phyloP scores from a whole-genome alignment of 139 green algal genomes.

The Deuterostichococcus epilithicus region DNA sequence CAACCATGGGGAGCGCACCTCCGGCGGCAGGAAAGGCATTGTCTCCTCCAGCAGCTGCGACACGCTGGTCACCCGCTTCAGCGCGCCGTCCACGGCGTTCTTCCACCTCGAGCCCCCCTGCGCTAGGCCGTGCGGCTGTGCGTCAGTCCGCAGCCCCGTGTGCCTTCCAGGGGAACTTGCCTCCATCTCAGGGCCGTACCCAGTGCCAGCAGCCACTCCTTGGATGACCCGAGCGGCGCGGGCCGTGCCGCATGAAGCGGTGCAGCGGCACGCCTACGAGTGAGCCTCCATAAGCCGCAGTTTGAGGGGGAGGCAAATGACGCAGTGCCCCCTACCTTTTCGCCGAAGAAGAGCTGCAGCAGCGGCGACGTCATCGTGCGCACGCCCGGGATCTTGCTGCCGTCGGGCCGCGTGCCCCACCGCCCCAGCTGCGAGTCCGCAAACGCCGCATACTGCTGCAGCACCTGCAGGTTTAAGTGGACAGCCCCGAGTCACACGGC shows the following conservation, averaged over 20 bases:
- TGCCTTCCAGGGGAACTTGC: neutral
- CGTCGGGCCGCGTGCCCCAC: conserved; percentile 45
- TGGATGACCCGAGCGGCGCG: neutral
- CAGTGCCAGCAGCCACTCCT: neutral
- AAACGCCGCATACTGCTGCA: conserved; percentile 70
- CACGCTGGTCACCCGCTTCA: conserved; percentile 26
- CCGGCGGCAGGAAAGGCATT: conserved; percentile 5
- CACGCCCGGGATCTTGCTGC: conserved; percentile 49
- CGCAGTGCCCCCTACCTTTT: conserved; percentile 16
- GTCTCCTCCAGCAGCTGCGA: conserved; percentile 22
- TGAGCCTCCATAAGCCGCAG: conserved; percentile 50
- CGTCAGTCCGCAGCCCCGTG: neutral
- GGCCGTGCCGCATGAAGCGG: neutral
- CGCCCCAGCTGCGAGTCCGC: conserved; percentile 63
- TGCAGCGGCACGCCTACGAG: no score
- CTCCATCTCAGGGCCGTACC: neutral
- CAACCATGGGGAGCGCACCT: neutral
- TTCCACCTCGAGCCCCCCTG: conserved; percentile 36
- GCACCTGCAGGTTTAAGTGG: conserved; percentile 37
- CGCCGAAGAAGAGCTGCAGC: conserved; percentile 80
- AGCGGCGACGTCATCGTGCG: conserved; percentile 71
- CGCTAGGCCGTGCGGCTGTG: neutral
- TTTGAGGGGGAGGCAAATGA: no score
- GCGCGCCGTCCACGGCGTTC: conserved; percentile 36
- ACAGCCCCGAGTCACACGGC: neutral